phyloP scores from a whole-genome alignment of 164 flowering plant species.

The Magnolia sinica region DNA sequence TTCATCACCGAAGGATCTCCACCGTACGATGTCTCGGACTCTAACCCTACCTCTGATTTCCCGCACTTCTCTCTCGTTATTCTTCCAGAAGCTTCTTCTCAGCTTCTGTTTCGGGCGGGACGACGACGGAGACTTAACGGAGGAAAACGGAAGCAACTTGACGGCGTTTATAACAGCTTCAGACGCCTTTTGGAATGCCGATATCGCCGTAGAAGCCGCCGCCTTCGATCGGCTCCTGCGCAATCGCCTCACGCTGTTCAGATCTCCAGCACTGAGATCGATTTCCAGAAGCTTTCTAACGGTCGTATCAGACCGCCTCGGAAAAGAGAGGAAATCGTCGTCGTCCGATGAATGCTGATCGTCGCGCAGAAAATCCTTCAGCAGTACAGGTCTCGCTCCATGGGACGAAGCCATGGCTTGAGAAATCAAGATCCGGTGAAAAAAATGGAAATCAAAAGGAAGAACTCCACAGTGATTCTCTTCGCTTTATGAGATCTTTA shows the following conservation, averaged over 20 bases:
- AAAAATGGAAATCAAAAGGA: neutral
- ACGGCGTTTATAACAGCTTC: slow-evolving; percentile 48
- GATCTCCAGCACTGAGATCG: slow-evolving; percentile 32
- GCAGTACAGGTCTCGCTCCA: slow-evolving; percentile 31
- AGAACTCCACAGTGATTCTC: neutral
- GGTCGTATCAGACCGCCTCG: slow-evolving; percentile 42
- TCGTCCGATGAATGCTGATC: slow-evolving; percentile 70
- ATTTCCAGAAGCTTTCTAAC: slow-evolving; percentile 47
- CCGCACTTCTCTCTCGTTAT: neutral
- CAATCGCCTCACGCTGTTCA: slow-evolving; percentile 4
- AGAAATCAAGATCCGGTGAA: neutral
- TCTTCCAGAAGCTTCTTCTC: slow-evolving; percentile 43
- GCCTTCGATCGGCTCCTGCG: slow-evolving; percentile 24
- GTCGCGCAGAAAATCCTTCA: slow-evolving; percentile 62
- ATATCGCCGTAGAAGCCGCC: slow-evolving; percentile 26
- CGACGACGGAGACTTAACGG: slow-evolving; percentile 18
- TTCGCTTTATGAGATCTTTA: neutral
- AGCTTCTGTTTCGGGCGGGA: slow-evolving; percentile 35
- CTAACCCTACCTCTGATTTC: slow-evolving; percentile 14
- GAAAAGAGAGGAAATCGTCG: slow-evolving; percentile 58
- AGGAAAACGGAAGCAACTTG: slow-evolving; percentile 37
- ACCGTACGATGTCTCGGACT: slow-evolving; percentile 40
- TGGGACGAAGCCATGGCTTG: neutral
- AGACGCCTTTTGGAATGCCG: slow-evolving; percentile 57
- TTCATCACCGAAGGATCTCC: slow-evolving; percentile 45